These are phyloP conservation scores for Sequoiadendron giganteum DNA, from an alignment of 75 land plant species.

Conservation along the genomic window DNA sequence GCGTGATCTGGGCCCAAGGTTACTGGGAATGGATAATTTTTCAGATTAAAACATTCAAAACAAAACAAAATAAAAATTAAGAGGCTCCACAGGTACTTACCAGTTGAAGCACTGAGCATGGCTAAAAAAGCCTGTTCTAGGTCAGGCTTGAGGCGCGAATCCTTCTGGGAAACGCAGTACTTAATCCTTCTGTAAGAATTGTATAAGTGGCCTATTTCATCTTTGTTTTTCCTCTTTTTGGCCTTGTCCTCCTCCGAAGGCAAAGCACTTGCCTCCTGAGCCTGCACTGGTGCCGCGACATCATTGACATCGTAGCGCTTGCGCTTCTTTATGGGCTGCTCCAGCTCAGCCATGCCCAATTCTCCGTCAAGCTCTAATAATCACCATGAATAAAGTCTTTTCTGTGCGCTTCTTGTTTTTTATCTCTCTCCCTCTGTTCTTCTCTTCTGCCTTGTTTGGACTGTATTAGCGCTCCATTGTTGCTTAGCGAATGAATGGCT, in stretches of 20 bases:
- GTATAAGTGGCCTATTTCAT: constrained; percentile 76
- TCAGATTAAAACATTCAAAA: neutral
- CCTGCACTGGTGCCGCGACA: neutral
- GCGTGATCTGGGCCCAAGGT: neutral
- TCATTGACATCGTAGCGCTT: constrained; percentile 28
- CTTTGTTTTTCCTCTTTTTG: constrained; percentile 59
- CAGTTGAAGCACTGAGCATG: constrained; percentile 78
- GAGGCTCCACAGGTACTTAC: constrained; percentile 20
- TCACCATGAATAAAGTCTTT: neutral
- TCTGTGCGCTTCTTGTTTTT: no score
- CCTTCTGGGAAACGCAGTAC: constrained; percentile 49
- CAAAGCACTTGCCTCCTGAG: constrained; percentile 2
- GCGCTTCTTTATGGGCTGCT: constrained; percentile 84
- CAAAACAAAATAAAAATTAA: neutral
- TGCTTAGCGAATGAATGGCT: no score
- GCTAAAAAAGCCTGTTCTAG: constrained; percentile 80
- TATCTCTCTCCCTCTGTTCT: no score
- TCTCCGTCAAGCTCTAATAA: neutral
- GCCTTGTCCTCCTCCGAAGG: constrained; percentile 67
- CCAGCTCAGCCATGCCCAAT: constrained; percentile 39
- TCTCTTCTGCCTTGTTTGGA: no score
- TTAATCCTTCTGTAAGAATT: constrained; percentile 62
- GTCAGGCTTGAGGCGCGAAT: constrained; percentile 46
- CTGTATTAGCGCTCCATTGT: no score
- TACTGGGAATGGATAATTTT: neutral